Percentiles rank a stretch among this genome's conserved stretches.
phyloP scores from a whole-genome alignment of 495 filamentous ascomycete genomes.

The Durotheca rogersii region DNA sequence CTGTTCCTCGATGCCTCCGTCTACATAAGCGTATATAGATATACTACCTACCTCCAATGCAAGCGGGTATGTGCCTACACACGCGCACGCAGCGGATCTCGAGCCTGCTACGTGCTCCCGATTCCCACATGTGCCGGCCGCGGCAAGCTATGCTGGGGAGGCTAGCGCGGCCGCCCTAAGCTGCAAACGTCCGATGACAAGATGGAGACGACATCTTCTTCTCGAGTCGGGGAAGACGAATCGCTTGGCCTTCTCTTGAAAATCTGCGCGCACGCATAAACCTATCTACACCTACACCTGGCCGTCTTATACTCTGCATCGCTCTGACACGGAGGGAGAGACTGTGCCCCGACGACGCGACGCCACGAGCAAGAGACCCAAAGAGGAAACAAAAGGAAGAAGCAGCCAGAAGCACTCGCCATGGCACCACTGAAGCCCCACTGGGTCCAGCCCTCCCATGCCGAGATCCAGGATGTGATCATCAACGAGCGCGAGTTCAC shows the following conservation, averaged over 20 bases:
- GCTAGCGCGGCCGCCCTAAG: conserved; percentile 10
- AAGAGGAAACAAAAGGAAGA: conserved; percentile 9
- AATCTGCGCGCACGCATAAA: neutral
- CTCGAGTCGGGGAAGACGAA: neutral
- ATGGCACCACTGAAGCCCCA: conserved; percentile 53
- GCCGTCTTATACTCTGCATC: neutral
- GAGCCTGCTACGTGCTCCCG: conserved; percentile 14
- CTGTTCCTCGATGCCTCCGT: too few relatives aligned
- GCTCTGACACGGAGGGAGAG: too few relatives aligned
- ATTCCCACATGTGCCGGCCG: conserved; percentile 3
- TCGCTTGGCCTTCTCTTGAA: too few relatives aligned
- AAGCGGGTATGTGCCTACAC: too few relatives aligned
- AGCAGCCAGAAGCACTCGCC: conserved; percentile 2
- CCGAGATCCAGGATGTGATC: conserved; percentile 53
- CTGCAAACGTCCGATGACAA: conserved; percentile 10
- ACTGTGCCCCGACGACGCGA: too few relatives aligned
- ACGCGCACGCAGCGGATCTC: too few relatives aligned
- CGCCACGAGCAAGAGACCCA: conserved; percentile 1
- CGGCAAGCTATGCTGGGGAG: neutral
- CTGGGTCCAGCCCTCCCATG: conserved; percentile 57
- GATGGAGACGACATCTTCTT: conserved; percentile 11
- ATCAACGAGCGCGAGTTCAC: conserved; percentile 53
- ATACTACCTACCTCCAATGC: too few relatives aligned
- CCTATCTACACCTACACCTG: neutral
- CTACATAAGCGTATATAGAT: too few relatives aligned